Evolutionary conservation across 2,329 filamentous ascomycete genomes (phyloP).

Genomic region (Calycina herbarum): DNA sequence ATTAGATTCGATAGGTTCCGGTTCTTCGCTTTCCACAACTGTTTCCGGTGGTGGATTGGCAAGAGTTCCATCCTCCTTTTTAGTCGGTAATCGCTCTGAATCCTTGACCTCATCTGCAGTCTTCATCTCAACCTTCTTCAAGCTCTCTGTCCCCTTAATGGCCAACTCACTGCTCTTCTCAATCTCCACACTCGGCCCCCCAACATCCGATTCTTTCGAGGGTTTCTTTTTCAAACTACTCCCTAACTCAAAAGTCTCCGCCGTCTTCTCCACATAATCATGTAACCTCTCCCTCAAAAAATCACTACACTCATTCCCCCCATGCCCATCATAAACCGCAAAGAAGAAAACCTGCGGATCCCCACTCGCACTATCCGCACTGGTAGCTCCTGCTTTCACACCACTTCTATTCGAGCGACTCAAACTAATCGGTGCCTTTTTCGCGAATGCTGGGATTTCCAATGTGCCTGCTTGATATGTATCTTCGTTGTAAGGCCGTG

Average conservation of each 20-base stretch:
- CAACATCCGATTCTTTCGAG: slow-evolving; percentile 25
- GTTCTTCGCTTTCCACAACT: slow-evolving; percentile 42
- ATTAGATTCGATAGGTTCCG: slow-evolving; percentile 41
- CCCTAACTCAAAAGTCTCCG: slow-evolving; percentile 71
- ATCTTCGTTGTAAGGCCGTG: slow-evolving; percentile 88
- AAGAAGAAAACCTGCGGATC: slow-evolving; percentile 99
- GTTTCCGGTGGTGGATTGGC: slow-evolving; percentile 39
- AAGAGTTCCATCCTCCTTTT: slow-evolving; percentile 37
- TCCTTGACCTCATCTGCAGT: slow-evolving; percentile 46
- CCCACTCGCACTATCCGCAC: slow-evolving; percentile 74
- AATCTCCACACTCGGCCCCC: slow-evolving; percentile 31
- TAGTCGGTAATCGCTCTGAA: slow-evolving; percentile 17
- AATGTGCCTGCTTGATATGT: slow-evolving; percentile 92
- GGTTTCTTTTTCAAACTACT: slow-evolving; percentile 64
- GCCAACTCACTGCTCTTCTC: slow-evolving; percentile 34
- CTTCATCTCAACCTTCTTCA: slow-evolving; percentile 50
- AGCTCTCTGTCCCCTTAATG: slow-evolving; percentile 40
- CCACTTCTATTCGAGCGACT: slow-evolving; percentile 37
- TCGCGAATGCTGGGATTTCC: slow-evolving; percentile 89
- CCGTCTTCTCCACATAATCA: slow-evolving; percentile 82
- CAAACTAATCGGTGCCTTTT: slow-evolving; percentile 68
- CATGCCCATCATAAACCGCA: slow-evolving; percentile 94
- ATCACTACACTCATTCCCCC: slow-evolving; percentile 82
- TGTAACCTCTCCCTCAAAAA: slow-evolving; percentile 85
- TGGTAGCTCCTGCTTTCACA: slow-evolving; percentile 53